These are phyloP conservation scores for Colletotrichum higginsianum DNA, from an alignment of 2,329 filamentous ascomycete species.

Conservation along the genomic window DNA sequence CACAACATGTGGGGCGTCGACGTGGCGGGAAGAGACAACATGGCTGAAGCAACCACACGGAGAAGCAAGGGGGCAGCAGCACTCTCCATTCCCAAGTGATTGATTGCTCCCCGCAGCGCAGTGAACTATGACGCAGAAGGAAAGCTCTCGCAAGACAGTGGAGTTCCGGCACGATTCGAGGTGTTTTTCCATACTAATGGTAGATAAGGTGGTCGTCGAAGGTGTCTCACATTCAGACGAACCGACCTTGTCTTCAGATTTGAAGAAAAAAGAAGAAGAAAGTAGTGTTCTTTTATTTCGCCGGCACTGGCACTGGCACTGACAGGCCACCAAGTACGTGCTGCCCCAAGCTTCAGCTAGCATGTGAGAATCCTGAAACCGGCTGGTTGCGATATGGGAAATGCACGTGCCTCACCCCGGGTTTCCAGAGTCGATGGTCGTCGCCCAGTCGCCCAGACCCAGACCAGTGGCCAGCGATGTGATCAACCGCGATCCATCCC, in stretches of 20 bases:
- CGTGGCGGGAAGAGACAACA: slow-evolving; percentile 16
- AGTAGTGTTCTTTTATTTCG: too few species aligned
- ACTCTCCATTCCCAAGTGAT: neutral
- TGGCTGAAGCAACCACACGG: neutral
- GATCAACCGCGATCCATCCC: slow-evolving; percentile 6
- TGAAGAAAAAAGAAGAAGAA: too few species aligned
- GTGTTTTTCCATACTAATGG: neutral
- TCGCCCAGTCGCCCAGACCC: slow-evolving; percentile 10
- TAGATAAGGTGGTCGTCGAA: too few species aligned
- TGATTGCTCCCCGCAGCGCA: neutral
- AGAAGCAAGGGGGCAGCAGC: neutral
- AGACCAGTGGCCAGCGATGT: slow-evolving; percentile 6
- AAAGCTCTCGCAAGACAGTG: neutral
- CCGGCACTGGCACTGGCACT: slow-evolving; percentile 9
- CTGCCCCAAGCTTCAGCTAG: slow-evolving; percentile 18
- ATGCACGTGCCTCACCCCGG: slow-evolving; percentile 38
- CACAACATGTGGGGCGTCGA: neutral
- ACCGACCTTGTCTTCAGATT: neutral
- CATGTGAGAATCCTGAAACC: slow-evolving; percentile 42
- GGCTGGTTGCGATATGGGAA: slow-evolving; percentile 26
- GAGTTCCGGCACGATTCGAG: neutral
- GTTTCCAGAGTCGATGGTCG: slow-evolving; percentile 19
- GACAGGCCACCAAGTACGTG: neutral
- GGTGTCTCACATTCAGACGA: neutral
- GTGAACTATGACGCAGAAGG: neutral